Evolutionary conservation across 148 eudicot genomes (phyloP).

Genomic region (Rhododendron mucronatum): DNA sequence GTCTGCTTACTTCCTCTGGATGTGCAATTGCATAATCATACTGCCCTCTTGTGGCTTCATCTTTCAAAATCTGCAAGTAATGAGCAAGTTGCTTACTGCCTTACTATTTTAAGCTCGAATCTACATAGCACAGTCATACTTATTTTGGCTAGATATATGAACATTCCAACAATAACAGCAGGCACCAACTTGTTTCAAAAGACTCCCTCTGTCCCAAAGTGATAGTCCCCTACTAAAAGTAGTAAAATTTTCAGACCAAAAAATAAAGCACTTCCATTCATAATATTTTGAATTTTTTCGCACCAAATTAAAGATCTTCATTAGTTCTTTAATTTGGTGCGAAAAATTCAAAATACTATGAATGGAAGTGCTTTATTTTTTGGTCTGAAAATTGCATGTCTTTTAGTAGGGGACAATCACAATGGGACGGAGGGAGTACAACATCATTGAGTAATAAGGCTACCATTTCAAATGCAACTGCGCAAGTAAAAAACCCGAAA

Average conservation of each 20-base stretch:
- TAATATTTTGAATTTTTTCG: too few relatives aligned
- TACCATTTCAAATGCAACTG: neutral
- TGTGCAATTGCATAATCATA: constrained; percentile 95
- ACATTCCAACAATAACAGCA: neutral
- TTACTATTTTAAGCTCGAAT: neutral
- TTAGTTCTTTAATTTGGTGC: too few relatives aligned
- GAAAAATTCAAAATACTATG: too few relatives aligned
- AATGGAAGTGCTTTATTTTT: neutral
- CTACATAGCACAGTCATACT: neutral
- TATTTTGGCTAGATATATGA: neutral
- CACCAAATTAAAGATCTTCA: too few relatives aligned
- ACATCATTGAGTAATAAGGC: neutral
- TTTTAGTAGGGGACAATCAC: neutral
- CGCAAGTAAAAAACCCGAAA: neutral
- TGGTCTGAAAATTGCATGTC: neutral
- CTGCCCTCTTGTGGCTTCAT: constrained; percentile 73
- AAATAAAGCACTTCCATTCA: neutral
- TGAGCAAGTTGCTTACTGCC: neutral
- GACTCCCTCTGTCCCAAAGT: neutral
- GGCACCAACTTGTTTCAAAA: neutral
- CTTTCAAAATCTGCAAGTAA: constrained; percentile 72
- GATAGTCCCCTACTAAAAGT: neutral
- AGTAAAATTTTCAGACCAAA: neutral
- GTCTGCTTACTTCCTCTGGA: constrained; percentile 75
- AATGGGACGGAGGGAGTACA: neutral